Conservation (phyloP, 768 basidiomycete genomes). For the Dentipellis fragilis region DNA sequence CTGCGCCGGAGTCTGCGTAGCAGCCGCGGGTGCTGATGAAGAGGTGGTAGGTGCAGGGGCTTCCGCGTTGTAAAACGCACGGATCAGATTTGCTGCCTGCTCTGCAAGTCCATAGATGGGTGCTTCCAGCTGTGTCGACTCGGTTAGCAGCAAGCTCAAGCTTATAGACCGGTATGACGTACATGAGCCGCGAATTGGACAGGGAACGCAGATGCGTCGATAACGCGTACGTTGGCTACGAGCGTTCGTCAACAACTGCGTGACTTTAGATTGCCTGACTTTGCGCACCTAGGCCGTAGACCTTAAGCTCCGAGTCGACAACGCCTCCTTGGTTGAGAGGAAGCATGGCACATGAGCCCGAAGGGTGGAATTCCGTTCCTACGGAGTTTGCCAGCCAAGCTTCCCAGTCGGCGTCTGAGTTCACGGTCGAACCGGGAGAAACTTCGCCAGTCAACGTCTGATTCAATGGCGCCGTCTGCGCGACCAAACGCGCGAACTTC, state of each 20-base stretch:
- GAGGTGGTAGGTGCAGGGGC: slow-evolving; percentile 12
- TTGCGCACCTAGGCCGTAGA: slow-evolving; percentile 37
- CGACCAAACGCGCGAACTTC: slow-evolving; percentile 50
- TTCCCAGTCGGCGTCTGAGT: slow-evolving; percentile 48
- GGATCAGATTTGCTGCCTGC: slow-evolving; percentile 29
- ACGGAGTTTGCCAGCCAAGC: slow-evolving; percentile 34
- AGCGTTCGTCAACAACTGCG: neutral
- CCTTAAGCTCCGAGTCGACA: slow-evolving; percentile 43
- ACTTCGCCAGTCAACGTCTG: slow-evolving; percentile 35
- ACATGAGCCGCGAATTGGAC: slow-evolving; percentile 41
- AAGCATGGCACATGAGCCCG: slow-evolving; percentile 48
- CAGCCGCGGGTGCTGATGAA: neutral
- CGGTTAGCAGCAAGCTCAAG: neutral
- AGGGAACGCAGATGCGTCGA: slow-evolving; percentile 49
- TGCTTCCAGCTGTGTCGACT: slow-evolving; percentile 3
- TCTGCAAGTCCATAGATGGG: slow-evolving; percentile 17
- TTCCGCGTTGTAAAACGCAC: slow-evolving; percentile 22
- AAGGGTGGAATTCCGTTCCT: slow-evolving; percentile 53
- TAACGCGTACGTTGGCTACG: slow-evolving; percentile 43
- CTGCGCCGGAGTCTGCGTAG: no score
- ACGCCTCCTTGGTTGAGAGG: slow-evolving; percentile 45
- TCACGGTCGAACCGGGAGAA: slow-evolving; percentile 37
- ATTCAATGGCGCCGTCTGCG: slow-evolving; percentile 39
- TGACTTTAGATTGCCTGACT: neutral
- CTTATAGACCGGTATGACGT: neutral